A percentile compares a stretch with the other conserved stretches of the same genome.
phyloP scores from a whole-genome alignment of 2,329 filamentous ascomycete genomes.

The Zymoseptoria pseudotritici region DNA sequence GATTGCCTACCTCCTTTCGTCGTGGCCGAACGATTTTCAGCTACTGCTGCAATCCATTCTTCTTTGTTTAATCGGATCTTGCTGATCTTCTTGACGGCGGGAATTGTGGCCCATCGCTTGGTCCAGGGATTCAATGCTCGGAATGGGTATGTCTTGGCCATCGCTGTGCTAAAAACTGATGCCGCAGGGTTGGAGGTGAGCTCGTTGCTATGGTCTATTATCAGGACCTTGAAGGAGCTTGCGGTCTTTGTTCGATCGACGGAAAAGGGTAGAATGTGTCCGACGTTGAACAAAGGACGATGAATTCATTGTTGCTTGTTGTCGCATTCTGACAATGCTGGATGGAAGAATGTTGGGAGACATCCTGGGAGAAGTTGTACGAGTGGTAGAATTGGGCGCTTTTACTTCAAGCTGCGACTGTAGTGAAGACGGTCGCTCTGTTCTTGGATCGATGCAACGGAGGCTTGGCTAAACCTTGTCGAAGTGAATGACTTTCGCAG shows the following conservation, averaged over 20 bases:
- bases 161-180: not conserved
- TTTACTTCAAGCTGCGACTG: too few species aligned
- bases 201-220: not conserved
- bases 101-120: not conserved
- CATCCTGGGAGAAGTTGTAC: too few species aligned
- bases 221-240: not conserved
- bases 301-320: not conserved
- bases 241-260: not conserved
- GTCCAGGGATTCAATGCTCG: not conserved
- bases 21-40: not conserved
- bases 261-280: not conserved
- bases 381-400: too few species aligned
- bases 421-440: too few species aligned
- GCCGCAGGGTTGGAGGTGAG: not conserved
- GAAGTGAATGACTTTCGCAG: not conserved
- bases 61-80: not conserved
- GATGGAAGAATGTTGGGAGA: not conserved
- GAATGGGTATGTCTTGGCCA: not conserved
- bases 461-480: not conserved
- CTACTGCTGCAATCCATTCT: not conserved
- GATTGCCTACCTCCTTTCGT: not conserved
- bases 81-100: not conserved
- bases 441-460: too few species aligned
- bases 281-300: not conserved
- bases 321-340: not conserved